Conservation (phyloP, 179 eudicot genomes). For the Dionaea muscipula region DNA sequence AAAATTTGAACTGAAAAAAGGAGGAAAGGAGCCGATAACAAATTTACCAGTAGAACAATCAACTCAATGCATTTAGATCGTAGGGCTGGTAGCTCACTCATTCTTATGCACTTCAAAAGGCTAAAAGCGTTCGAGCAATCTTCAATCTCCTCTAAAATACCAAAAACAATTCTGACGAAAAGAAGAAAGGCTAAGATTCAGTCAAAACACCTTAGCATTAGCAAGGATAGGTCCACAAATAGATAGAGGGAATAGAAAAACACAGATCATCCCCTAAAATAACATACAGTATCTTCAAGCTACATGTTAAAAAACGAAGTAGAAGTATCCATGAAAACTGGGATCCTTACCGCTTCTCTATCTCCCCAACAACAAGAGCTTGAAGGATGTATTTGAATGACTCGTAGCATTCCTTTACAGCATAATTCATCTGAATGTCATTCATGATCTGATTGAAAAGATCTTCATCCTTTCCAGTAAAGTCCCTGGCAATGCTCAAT, state of each 20-base stretch:
- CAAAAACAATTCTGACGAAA: constrained; percentile 45
- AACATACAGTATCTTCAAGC: background rate
- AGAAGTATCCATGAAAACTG: constrained; percentile 8
- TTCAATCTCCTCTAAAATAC: constrained; percentile 65
- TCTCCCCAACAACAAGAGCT: constrained; percentile 66
- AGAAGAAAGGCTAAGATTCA: background rate
- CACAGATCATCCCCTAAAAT: background rate
- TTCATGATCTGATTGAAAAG: constrained; percentile 48
- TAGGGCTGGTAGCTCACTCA: constrained; percentile 62
- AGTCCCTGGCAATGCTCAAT: constrained; percentile 63
- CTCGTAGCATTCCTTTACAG: constrained; percentile 78
- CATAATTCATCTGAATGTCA: constrained; percentile 61
- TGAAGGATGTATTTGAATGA: constrained; percentile 62
- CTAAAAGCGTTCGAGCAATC: constrained; percentile 48
- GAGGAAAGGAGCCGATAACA: constrained; percentile 2
- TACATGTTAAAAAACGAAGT: background rate
- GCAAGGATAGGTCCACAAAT: no score
- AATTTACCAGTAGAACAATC: constrained; percentile 64
- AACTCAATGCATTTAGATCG: constrained; percentile 53
- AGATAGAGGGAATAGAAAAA: background rate
- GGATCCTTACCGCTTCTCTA: constrained; percentile 61
- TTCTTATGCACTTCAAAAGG: constrained; percentile 50
- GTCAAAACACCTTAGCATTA: background rate
- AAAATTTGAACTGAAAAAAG: constrained; percentile 1
- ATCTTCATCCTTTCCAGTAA: constrained; percentile 57